A percentile compares a stretch with the other conserved stretches of the same genome.
Conservation (phyloP, 495 filamentous ascomycete genomes). For the Aspergillus ostianus region DNA sequence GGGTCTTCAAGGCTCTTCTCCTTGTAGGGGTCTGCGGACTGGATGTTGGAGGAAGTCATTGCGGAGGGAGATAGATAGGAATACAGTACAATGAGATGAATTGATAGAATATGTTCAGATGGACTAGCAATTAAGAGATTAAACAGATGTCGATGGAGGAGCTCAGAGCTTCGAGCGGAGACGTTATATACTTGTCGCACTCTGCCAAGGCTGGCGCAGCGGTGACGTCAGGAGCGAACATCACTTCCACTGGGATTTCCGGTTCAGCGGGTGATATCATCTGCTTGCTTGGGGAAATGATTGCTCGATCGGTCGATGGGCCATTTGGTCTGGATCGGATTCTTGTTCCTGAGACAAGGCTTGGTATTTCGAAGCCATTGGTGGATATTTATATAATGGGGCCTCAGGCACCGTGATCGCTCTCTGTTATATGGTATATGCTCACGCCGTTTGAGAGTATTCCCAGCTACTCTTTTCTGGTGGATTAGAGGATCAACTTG, state of each 20-base stretch:
- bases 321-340: no score
- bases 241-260: background rate
- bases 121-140: conserved; percentile 4
- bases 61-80: conserved; percentile 7
- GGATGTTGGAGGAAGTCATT: conserved; percentile 55
- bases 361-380: no score
- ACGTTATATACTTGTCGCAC: conserved; percentile 3
- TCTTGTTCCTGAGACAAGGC: no score
- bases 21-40: conserved; percentile 79
- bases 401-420: no score
- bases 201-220: conserved; percentile 21
- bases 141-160: background rate
- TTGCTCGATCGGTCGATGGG: background rate
- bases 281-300: background rate
- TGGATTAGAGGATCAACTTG: no score
- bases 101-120: background rate
- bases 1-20: conserved; percentile 63
- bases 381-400: no score
- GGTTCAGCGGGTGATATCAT: background rate
- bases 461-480: no score
- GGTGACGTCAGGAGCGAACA: conserved; percentile 17
- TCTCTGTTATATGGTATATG: no score
- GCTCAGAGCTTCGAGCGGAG: background rate
- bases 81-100: background rate
- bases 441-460: no score